Percentiles rank a stretch among this genome's conserved stretches.
These are phyloP conservation scores for Verticillium zaregamsianum DNA, from an alignment of 2,329 filamentous ascomycete genomes.

Conservation along the genomic window DNA sequence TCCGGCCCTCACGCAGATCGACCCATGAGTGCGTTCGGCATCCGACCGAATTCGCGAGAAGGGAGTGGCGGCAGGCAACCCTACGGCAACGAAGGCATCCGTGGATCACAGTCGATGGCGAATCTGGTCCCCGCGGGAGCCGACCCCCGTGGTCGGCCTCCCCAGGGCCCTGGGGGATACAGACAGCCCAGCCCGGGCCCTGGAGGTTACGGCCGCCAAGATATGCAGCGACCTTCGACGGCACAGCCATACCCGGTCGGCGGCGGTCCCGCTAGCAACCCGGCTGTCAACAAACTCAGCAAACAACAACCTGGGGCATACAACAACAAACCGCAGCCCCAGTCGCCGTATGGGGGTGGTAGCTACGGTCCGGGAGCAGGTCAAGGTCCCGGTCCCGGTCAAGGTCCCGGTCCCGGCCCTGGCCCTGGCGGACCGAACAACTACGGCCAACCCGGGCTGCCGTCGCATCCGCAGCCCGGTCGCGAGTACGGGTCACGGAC, in stretches of 20 bases:
- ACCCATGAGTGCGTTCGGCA: conserved; percentile 49
- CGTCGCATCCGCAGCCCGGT: conserved; percentile 20
- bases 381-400: not conserved
- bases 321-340: not conserved
- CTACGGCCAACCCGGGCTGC: conserved; percentile 10
- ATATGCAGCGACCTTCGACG: conserved; percentile 21
- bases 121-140: conserved; percentile 40
- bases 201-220: conserved; percentile 14
- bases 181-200: conserved; percentile 35
- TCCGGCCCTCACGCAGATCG: conserved; percentile 44
- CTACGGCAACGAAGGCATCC: conserved; percentile 20
- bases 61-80: conserved; percentile 5
- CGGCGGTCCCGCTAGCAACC: conserved; percentile 25
- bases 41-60: conserved; percentile 35
- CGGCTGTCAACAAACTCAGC: conserved; percentile 31
- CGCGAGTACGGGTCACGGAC: conserved; percentile 35
- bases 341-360: not conserved
- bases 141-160: conserved; percentile 38
- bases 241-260: conserved; percentile 18
- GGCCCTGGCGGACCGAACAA: conserved; percentile 5
- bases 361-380: conserved; percentile 1
- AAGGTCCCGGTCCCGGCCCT: not conserved
- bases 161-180: conserved; percentile 35
- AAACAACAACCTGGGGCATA: conserved; percentile 27
- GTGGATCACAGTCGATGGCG: conserved; percentile 39